These are phyloP conservation scores for Tagetes patula DNA, from an alignment of 129 eudicot genomes.

Conservation along the genomic window DNA sequence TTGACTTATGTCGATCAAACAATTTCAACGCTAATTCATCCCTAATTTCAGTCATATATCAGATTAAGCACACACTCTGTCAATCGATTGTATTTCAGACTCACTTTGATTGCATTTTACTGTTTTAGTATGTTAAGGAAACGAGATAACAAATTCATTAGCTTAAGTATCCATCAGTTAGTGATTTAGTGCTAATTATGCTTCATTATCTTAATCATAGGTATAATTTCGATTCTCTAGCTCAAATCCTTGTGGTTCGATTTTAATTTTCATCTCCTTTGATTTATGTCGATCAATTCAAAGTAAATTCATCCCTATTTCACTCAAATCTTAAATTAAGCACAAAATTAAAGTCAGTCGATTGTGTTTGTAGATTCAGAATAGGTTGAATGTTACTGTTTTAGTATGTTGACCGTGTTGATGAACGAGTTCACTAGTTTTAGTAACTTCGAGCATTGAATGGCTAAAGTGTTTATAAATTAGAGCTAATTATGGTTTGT, in stretches of 20 bases:
- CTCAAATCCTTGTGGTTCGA: not conserved
- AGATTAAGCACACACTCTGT: too few relatives aligned
- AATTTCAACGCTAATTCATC: too few relatives aligned
- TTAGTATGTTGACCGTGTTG: not conserved
- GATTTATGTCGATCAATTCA: not conserved
- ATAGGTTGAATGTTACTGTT: not conserved
- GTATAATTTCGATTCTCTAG: conserved; percentile 35
- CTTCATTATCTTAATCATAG: conserved; percentile 34
- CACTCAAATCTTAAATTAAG: not conserved
- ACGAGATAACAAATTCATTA: too few relatives aligned
- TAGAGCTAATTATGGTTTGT: not conserved
- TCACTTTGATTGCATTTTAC: too few relatives aligned
- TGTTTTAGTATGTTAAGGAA: too few relatives aligned
- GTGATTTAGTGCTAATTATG: not conserved
- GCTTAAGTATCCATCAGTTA: too few relatives aligned
- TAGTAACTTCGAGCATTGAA: not conserved
- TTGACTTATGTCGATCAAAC: too few relatives aligned
- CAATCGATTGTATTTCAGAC: too few relatives aligned
- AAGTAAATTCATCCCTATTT: not conserved
- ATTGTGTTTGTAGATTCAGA: not conserved
- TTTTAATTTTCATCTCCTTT: not conserved
- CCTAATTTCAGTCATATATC: too few relatives aligned
- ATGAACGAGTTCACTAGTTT: not conserved
- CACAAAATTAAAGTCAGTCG: not conserved
- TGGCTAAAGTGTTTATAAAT: not conserved